phyloP scores from a whole-genome alignment of 768 basidiomycete species.

The Lactifluus volemus region DNA sequence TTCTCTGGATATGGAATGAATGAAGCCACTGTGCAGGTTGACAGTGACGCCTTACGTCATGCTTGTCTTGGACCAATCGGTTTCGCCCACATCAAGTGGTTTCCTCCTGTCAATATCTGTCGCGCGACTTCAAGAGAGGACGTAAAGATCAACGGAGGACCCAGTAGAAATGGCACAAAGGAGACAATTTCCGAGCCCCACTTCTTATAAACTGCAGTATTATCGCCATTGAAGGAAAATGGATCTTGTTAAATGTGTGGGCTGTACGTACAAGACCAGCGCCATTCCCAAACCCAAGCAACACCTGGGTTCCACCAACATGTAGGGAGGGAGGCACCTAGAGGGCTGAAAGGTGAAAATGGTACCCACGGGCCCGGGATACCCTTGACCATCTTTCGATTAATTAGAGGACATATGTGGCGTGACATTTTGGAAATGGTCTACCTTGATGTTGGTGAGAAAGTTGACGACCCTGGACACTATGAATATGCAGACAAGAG shows the following conservation, averaged over 20 bases:
- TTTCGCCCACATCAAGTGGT: constrained; percentile 15
- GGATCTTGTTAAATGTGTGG: not conserved
- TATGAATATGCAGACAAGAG: not conserved
- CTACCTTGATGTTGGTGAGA: not conserved
- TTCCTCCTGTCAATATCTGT: not conserved
- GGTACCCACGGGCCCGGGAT: not conserved
- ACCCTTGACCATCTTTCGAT: not conserved
- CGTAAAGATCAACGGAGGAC: not conserved
- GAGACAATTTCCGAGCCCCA: not conserved
- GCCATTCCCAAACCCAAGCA: not conserved
- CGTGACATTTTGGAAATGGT: not conserved
- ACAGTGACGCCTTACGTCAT: not conserved
- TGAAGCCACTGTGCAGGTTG: not conserved
- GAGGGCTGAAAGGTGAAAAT: not conserved
- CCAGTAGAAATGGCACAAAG: not conserved
- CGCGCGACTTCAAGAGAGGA: not conserved
- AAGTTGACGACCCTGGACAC: not conserved
- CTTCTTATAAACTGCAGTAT: not conserved
- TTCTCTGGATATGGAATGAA: not conserved
- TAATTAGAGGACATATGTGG: not conserved
- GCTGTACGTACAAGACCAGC: not conserved
- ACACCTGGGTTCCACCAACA: not conserved
- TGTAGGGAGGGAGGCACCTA: not conserved
- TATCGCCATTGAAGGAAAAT: not conserved
- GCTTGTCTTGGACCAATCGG: not conserved